Base-by-base conservation (phyloP, 2,329 filamentous ascomycete species). In the Curvularia sp. region DNA sequence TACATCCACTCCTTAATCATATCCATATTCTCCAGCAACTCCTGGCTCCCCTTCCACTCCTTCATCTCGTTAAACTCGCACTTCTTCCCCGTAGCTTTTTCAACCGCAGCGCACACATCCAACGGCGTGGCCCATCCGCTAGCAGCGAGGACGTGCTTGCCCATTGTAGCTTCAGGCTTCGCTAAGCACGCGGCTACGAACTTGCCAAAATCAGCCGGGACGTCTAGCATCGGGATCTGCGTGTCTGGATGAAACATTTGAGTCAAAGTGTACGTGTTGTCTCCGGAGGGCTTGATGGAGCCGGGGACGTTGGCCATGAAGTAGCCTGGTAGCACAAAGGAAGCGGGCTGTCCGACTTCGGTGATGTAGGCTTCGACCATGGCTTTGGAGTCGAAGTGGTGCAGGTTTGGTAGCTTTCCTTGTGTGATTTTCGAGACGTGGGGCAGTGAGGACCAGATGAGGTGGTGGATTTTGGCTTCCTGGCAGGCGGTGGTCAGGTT, bases 381-480 rank as follows among this genome's bases (percentile, higher is more conserved):
- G 13, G 84, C 84, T 70, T 88, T 88, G 67, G 73, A 75, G 68
- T 88, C 85, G 58, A 88, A 88, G 63, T 85, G 82, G 55, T 79
- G 63, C 12, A 79, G 73, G 30, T 76, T 65, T 7, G 64, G 61
- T 24, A 78, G 70, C 26, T 74, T 75, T 12, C 77, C 78, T n/a
- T 64, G 61, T 8, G 63, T 68, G 8, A 60, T 38, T 31, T 66
- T 62, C 20, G 62, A 63, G 2, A 64, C 63, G 28, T 66, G 59
- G n/a, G 66, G 31, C 15, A 71, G 53, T 0, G 67, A 66, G 0
- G 65, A 69, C 53, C 67, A 71, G 44, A 70, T 63, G n/a, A 69
- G 41, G 31, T 66, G 64, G 24, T 64, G 49, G 1, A 70, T 61
- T 12, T 62, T 61, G 8, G 58, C 49, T 20, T 64, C 57, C 18